Base-by-base conservation (phyloP, 164 flowering plant species). In the Cinnamomum micranthum region DNA sequence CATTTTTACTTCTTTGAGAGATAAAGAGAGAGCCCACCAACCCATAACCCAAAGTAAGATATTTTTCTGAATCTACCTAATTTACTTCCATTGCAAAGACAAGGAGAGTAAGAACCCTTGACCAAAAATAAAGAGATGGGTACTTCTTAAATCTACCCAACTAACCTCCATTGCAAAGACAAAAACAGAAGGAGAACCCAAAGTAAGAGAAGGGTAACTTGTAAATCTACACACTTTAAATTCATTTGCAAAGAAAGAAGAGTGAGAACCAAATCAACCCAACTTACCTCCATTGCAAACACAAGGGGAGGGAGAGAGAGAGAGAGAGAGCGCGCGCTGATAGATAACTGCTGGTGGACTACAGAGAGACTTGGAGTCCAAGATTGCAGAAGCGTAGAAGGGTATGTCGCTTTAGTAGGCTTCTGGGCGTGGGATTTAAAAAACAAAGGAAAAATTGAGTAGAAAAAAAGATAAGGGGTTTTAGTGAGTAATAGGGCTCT, bases 121-220 rank as follows among this genome's bases (percentile, higher is more conserved):
- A 7, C 47, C 47, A 41, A 41, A 7, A 41, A 41, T 41, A 41
- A 41, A 41, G 47, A 41, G 47, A 68, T 2, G n/a, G 19, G 70
- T 31, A 12, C n/a, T 68, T 13, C 60, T 55, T 6, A 28, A 68
- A 17, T 28, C 71, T 23, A 13, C 51, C 50, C 27, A 20, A 31
- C 70, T 67, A 33, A 67, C 50, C 31, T 67, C 70, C 50, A 67
- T 65, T 24, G 28, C 58, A 70, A 19, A 50, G 59, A 24, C 31
- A 70, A 59, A 70, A 59, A 69, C 9, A 69, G 71, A 23, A 13
- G 25, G 68, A 65, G 35, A 41, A 41, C 47, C 47, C 47, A 41
- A 0, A 41, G 11, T 41, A 41, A 41, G 47, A 41, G 47, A 41
- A 41, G 47, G 47, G 47, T 41, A 41, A 41, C 47, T 41, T 41